Evolutionary conservation across 495 filamentous ascomycete species (phyloP).

Genomic region (Neurospora sp.): DNA sequence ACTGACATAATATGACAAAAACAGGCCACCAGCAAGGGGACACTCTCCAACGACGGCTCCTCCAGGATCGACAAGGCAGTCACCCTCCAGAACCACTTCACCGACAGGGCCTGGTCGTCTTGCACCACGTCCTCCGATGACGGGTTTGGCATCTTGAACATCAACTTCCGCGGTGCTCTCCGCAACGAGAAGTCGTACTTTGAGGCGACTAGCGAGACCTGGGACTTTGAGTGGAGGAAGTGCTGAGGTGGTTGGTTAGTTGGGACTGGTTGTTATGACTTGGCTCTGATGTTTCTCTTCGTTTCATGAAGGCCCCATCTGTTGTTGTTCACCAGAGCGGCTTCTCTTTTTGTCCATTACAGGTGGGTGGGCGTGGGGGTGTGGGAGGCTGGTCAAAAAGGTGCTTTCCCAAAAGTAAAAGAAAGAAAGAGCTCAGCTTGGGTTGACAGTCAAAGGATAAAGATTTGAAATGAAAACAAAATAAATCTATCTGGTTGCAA

Average conservation of each 20-base stretch:
- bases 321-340: background rate
- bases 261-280: background rate
- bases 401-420: background rate
- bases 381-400: background rate
- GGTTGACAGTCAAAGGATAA: background rate
- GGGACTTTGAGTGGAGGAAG: constrained; percentile 32
- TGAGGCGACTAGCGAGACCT: constrained; percentile 29
- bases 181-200: constrained; percentile 27
- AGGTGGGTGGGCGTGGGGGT: too few relatives aligned
- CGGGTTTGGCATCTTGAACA: constrained; percentile 31
- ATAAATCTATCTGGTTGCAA: background rate
- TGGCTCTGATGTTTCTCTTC: background rate
- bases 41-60: constrained; percentile 16
- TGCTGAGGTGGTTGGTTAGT: constrained; percentile 17
- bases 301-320: background rate
- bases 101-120: constrained; percentile 25
- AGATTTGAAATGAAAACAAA: background rate
- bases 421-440: too few relatives aligned
- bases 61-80: constrained; percentile 20
- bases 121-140: constrained; percentile 19
- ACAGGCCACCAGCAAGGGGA: constrained; percentile 18
- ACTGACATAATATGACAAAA: background rate
- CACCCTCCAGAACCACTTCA: constrained; percentile 18
- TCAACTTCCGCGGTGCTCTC: constrained; percentile 36
- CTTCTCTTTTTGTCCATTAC: background rate